Conservation (phyloP, 2,329 filamentous ascomycete genomes). For the Arthrobotrys musiformis region DNA sequence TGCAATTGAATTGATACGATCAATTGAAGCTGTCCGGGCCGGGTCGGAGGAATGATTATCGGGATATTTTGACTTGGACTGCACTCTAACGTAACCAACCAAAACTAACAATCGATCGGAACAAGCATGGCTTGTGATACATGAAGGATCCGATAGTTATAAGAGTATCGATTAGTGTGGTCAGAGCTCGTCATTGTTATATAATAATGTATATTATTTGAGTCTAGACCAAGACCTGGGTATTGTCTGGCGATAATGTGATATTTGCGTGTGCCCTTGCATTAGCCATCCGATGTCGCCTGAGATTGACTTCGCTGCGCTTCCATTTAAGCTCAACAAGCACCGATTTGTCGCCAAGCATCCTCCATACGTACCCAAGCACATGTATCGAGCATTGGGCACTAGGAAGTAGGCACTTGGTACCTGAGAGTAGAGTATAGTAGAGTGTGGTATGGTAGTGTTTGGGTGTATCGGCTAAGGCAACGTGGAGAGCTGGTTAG, state of each 20-base stretch:
- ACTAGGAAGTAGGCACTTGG: too few species aligned
- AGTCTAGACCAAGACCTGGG: background rate
- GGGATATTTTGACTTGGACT: background rate
- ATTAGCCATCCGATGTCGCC: constrained; percentile 34
- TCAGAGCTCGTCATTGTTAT: constrained; percentile 17
- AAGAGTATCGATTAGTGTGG: background rate
- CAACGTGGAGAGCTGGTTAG: background rate
- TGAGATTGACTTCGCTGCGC: too few species aligned
- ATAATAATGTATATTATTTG: background rate
- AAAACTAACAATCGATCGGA: background rate
- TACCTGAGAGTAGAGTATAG: too few species aligned
- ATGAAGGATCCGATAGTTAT: background rate
- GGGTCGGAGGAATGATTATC: background rate
- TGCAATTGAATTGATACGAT: too few species aligned
- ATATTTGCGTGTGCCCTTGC: constrained; percentile 3
- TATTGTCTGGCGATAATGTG: background rate
- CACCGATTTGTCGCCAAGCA: too few species aligned
- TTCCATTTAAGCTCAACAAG: too few species aligned
- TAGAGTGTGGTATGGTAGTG: too few species aligned
- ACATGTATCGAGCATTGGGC: too few species aligned
- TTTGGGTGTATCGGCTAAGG: too few species aligned
- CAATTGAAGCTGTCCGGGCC: too few species aligned
- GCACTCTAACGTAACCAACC: background rate
- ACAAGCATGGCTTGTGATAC: constrained; percentile 1
- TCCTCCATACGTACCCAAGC: too few species aligned